Base-by-base conservation (phyloP, 257 asterid genomes). In the Ophiorrhiza pumila region DNA sequence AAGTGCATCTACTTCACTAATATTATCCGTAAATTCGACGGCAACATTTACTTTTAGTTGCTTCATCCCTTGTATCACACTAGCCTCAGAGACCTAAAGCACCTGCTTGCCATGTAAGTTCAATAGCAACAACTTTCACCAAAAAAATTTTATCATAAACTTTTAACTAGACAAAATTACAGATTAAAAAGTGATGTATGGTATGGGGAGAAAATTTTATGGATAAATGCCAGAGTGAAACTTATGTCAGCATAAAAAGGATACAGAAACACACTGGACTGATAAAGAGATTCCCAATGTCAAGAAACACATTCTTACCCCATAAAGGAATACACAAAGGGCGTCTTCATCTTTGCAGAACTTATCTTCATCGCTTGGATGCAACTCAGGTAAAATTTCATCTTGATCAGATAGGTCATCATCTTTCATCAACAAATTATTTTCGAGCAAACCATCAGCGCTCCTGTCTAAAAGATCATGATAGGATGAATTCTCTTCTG, bases 1-100 rank as follows among this genome's bases (percentile, higher is more conserved):
- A 63, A 94, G 73, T 56, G 83, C 91, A 87, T 90, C 97, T 65
- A 97, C 97, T 83, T 88, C 96, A 32, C 99, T 94, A 77, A 94
- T 86, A 89, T 91, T 88, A 82, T 90, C 97, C 43, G 98, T 94
- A 79, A 90, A 88, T 78, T 78, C 88, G 82, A 94, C 32, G 15
- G 74, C 65, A 53, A 80, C 85, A 47, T 85, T 90, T 45, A 87
- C 77, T 82, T 78, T 90, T 69, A 87, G 73, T 76, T 80, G 99
- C 71, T 82, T 94, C 80, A 94, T 81, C 83, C 95, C 98, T 88
- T 90, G 97, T 72, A 80, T 42, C 83, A 87, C 78, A 76, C 86
- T 86, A 74, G 97, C 84, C 85, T 91, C 98, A 58, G 95, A 84
- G 83, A 94, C 90, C 99, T 94, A 85, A 57, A 87, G 71, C 50